Base-by-base conservation (phyloP, 2,329 filamentous ascomycete genomes). In the Penicillium janthinellum region DNA sequence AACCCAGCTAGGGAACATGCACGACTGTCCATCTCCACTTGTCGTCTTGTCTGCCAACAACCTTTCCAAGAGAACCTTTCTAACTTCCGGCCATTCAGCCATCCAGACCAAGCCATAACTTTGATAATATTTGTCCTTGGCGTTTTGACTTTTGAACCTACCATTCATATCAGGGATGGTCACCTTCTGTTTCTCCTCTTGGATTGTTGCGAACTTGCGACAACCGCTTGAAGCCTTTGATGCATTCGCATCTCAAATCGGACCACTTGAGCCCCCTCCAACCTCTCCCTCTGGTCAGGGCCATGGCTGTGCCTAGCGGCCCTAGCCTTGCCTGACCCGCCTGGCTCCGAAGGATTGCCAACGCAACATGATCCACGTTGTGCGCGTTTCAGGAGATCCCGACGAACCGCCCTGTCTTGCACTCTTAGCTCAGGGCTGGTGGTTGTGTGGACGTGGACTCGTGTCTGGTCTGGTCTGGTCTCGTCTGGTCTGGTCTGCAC, bases 1-100 rank as follows among this genome's bases (percentile, higher is more conserved):
- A 39, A 35, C 58, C 61, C 45, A 50, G 56, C 51, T 57, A 59
- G 58, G 58, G 61, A 61, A 56, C 48, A 53, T 63, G 61, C 61
- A 61, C 61, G 58, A 63, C 45, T 56, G n/a, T 14, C 15, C 51
- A 47, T 20, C 57, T 55, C 59, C 52, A 35, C 51, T 50, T 20
- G 20, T 22, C 14, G 15, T 37, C 37, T 25, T 39, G 20, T 17
- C 17, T 49, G 5, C 47, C n/a, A 34, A 25, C 49, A 20, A 25
- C 11, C 14, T 35, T 51, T 51, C 14, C 11, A 1, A 3, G 49
- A 51, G 34, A 37, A 22, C 17, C 34, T 14, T 39, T 38, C 35
- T 25, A 22, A 22, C 20, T 37, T 51, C n/a, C 20, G 28, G 49
- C 45, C 45, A 47, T 47, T 48, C 45, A 48, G 17, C 20, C 42